Evolutionary conservation across 768 basidiomycete species (phyloP).

Genomic region (Psilocybe cubensis): DNA sequence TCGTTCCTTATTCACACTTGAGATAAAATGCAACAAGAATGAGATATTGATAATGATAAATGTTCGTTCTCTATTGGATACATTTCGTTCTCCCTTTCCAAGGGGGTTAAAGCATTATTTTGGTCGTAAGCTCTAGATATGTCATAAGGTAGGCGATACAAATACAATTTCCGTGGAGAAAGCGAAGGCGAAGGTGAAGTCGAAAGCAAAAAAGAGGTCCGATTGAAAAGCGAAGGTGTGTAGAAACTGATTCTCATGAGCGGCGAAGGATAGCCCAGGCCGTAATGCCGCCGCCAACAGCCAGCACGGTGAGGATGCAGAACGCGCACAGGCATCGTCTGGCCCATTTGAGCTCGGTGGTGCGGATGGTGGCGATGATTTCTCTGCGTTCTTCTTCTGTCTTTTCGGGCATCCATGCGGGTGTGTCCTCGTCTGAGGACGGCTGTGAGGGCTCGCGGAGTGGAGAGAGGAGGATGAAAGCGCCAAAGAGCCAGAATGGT

Average conservation of each 20-base stretch:
- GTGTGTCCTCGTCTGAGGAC: slow-evolving; percentile 27
- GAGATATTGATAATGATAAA: too few species aligned
- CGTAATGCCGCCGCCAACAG: slow-evolving; percentile 31
- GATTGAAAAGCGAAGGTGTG: background rate
- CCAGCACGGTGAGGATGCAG: slow-evolving; percentile 44
- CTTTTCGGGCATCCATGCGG: slow-evolving; percentile 59
- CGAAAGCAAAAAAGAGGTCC: background rate
- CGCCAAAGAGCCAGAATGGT: slow-evolving; percentile 63
- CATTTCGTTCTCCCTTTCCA: too few species aligned
- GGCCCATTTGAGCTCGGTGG: slow-evolving; percentile 59
- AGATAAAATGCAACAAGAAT: too few species aligned
- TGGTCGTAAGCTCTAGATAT: too few species aligned
- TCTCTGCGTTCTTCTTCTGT: slow-evolving; percentile 51
- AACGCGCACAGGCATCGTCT: slow-evolving; percentile 58
- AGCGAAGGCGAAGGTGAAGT: too few species aligned
- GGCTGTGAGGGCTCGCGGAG: slow-evolving; percentile 42
- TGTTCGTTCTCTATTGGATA: too few species aligned
- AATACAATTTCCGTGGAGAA: too few species aligned
- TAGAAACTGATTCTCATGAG: background rate
- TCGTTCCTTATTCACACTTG: too few species aligned
- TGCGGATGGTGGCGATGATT: slow-evolving; percentile 50
- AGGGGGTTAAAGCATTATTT: too few species aligned
- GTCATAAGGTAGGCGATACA: too few species aligned
- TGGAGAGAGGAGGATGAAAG: slow-evolving; percentile 57
- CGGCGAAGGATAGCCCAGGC: slow-evolving; percentile 33